Base-by-base conservation (phyloP, 352 stramenopile species). In the Phytopythium vexans region DNA sequence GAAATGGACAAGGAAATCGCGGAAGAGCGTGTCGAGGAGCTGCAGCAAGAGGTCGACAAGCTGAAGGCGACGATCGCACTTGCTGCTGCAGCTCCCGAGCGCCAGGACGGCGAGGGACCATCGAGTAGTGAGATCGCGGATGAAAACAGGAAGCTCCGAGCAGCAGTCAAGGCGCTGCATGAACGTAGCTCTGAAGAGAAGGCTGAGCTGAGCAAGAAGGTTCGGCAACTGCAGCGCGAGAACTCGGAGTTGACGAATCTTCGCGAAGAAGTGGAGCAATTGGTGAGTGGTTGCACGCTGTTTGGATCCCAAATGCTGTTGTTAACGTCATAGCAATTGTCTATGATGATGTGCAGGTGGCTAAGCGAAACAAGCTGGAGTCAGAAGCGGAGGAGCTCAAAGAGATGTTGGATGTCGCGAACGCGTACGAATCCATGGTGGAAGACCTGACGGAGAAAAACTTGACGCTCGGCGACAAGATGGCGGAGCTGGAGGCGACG, bases 1-100 rank as follows among this genome's bases (percentile, higher is more conserved):
- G 84, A 91, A 42, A 91, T 93, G 82, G 84, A 96, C 48, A 92
- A 93, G 48, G 86, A 94, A 52, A 94, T 94, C 52, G 84, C 86
- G 0, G 82, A 96, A 52, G 86, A 96, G 47, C 70, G 79, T 16
- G 77, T 88, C 0, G 82, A 93, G 31, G 84, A 94, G 41, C 58
- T 87, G 8, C 60, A 81, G 37, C 70, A 78, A 5, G 75, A 94
- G 55, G 61, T 94, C 3, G 83, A 94, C 45, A 83, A 86, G 45
- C 56, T 94, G 4, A 92, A 89, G 46, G 65, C 78, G 16, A 65
- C 82, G 0, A 58, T 88, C 47, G 77, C 79, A 10, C 53, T 92
- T 2, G 71, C 64, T 0, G 58, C 71, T 38, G 62, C 70, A 9
- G 74, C 74, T 2, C 58, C 78, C 4, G 74, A 87, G 21, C 70